Evolutionary conservation across 257 asterid species (phyloP).

Genomic region (Eustoma russellianum): DNA sequence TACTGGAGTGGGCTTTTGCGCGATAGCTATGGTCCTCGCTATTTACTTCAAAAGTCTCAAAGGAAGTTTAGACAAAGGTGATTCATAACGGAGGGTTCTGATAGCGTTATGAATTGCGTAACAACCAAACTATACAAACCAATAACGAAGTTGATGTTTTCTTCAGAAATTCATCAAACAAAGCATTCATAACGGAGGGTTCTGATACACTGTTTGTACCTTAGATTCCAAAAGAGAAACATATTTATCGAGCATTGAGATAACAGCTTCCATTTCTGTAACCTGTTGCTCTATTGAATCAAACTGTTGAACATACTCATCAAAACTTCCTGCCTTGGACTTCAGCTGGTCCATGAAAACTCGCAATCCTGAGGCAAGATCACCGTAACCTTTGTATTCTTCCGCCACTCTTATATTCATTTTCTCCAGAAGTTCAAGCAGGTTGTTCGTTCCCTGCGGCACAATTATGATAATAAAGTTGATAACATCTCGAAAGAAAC

Average conservation of each 20-base stretch:
- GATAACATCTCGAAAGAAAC: no score
- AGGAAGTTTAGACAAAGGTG: conserved; percentile 46
- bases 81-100: no score
- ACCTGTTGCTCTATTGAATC: conserved; percentile 75
- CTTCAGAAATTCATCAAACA: no score
- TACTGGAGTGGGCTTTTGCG: conserved; percentile 77
- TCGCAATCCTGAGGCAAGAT: conserved; percentile 76
- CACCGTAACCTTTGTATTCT: conserved; percentile 87
- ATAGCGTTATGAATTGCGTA: no score
- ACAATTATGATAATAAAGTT: background rate
- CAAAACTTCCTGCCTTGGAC: conserved; percentile 58
- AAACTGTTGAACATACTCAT: conserved; percentile 67
- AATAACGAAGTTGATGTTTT: no score
- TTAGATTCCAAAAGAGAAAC: conserved; percentile 81
- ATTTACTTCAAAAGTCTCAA: conserved; percentile 55
- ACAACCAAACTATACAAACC: no score
- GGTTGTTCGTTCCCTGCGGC: conserved; percentile 62
- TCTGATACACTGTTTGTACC: conserved; percentile 49
- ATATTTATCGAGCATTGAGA: conserved; percentile 74
- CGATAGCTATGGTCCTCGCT: conserved; percentile 68
- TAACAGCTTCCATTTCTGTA: conserved; percentile 78
- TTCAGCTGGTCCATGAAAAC: conserved; percentile 85
- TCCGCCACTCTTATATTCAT: conserved; percentile 80
- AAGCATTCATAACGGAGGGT: conserved; percentile 33
- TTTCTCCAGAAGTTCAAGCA: conserved; percentile 74